Conservation (phyloP, 2,329 filamentous ascomycete species). For the Fusarium sp. region DNA sequence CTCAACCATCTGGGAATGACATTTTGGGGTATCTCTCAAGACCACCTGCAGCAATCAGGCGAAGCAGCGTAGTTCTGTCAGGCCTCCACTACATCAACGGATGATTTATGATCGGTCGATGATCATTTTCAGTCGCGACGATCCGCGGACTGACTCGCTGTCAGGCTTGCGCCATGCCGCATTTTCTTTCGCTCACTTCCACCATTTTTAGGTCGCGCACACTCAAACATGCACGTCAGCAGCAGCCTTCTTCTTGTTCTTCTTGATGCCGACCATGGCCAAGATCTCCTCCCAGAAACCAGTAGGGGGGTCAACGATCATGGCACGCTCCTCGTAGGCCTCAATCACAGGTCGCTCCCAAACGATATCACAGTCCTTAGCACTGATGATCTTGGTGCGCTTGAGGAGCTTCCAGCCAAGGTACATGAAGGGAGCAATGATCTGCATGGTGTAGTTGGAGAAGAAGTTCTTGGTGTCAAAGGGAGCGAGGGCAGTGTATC, state of each 20-base stretch:
- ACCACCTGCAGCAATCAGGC: background rate
- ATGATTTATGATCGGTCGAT: background rate
- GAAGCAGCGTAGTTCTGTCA: background rate
- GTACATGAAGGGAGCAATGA: constrained; percentile 64
- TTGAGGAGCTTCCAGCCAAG: constrained; percentile 71
- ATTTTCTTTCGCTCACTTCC: background rate
- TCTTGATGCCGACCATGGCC: constrained; percentile 32
- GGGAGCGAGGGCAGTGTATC: constrained; percentile 67
- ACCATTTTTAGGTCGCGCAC: background rate
- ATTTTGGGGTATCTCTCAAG: constrained; percentile 22
- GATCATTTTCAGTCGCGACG: background rate
- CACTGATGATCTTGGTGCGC: constrained; percentile 64
- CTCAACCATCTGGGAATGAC: constrained; percentile 11
- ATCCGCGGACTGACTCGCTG: background rate
- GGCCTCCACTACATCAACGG: background rate
- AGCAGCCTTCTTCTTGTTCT: constrained; percentile 22
- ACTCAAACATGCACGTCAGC: constrained; percentile 31
- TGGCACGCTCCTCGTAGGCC: constrained; percentile 61
- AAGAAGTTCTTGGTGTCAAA: constrained; percentile 62
- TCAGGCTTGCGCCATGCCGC: background rate
- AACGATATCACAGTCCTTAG: constrained; percentile 67
- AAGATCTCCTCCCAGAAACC: constrained; percentile 54
- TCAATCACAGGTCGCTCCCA: constrained; percentile 69
- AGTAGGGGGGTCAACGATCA: constrained; percentile 55
- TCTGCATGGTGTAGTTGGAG: constrained; percentile 65